Base-by-base conservation (phyloP, 768 basidiomycete species). In the Tricholoma hemisulphureum region DNA sequence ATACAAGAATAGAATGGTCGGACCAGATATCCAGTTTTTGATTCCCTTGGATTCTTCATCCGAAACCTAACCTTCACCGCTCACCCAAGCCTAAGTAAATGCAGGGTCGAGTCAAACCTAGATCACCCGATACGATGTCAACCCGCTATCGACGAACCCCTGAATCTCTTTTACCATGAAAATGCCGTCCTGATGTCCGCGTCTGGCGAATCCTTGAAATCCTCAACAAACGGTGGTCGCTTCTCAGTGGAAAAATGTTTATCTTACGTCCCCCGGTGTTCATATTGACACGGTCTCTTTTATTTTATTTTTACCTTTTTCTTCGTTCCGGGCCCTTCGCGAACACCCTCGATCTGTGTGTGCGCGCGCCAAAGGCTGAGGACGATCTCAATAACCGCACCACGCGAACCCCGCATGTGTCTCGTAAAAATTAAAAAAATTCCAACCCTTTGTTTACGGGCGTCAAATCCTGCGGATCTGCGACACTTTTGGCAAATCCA, bases 11-110 rank as follows among this genome's bases (percentile, higher is more conserved):
- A 39, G 14, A 43, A 41, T 41, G 23, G 26, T 39, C 8, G 53
- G 29, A 39, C 51, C 34, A 52, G 21, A 53, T n/a, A 10, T 24
- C n/a, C 34, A 41, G 26, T 37, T 35, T 53, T 37, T 35, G 35
- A 14, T n/a, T 43, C 39, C n/a, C 31, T 54, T n/a, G n/a, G 53
- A 21, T 31, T 54, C 53, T 43, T 54, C 53, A 41, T 54, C 53
- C 53, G 53, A 54, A 43, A 29, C 26, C 43, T 54, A 29, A 43
- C 53, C 53, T 54, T 54, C 24, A 31, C 26, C 45, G 6, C 16
- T 49, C 46, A 29, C 26, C 46, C 18, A n/a, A 28, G 46, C n/a
- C n/a, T 29, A n/a, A 49, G n/a, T 49, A 49, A 28, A 28, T 49
- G n/a, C 26, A 29, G 26, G 46, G 46, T 49, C 26, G 28, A n/a